Evolutionary conservation across 176 grass and related monocot species (phyloP).

Genomic region (Cenchrus fungigraminus): DNA sequence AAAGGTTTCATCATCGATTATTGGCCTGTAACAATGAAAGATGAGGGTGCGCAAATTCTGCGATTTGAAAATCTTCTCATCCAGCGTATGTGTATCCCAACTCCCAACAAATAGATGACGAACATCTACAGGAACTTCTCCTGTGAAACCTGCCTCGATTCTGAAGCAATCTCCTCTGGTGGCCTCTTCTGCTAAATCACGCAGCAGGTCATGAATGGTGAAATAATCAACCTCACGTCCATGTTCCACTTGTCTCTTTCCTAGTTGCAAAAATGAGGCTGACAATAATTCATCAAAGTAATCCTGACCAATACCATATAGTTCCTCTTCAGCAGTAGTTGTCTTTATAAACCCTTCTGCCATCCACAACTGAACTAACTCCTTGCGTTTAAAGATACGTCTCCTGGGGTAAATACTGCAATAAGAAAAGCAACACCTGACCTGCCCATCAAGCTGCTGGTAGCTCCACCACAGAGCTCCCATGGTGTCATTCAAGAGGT

Average conservation of each 20-base stretch:
- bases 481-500: conserved; percentile 36
- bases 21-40: too few relatives aligned
- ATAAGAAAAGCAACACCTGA: conserved; percentile 46
- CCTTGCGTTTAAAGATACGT: background rate
- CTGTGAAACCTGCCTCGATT: too few relatives aligned
- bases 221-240: too few relatives aligned
- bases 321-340: background rate
- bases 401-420: conserved; percentile 39
- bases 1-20: too few relatives aligned
- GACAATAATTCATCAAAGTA: conserved; percentile 44
- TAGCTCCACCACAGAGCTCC: conserved; percentile 42
- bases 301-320: background rate
- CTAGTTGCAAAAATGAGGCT: conserved; percentile 36
- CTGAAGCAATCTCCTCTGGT: too few relatives aligned
- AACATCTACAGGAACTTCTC: too few relatives aligned
- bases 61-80: too few relatives aligned
- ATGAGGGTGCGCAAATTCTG: too few relatives aligned
- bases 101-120: too few relatives aligned
- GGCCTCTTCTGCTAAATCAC: too few relatives aligned
- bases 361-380: conserved; percentile 19
- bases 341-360: background rate
- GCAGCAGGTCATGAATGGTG: too few relatives aligned
- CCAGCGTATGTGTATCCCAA: too few relatives aligned
- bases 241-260: background rate
- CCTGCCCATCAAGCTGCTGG: conserved; percentile 14